Base-by-base conservation (phyloP, 2,329 filamentous ascomycete genomes). In the Fusarium humuli region DNA sequence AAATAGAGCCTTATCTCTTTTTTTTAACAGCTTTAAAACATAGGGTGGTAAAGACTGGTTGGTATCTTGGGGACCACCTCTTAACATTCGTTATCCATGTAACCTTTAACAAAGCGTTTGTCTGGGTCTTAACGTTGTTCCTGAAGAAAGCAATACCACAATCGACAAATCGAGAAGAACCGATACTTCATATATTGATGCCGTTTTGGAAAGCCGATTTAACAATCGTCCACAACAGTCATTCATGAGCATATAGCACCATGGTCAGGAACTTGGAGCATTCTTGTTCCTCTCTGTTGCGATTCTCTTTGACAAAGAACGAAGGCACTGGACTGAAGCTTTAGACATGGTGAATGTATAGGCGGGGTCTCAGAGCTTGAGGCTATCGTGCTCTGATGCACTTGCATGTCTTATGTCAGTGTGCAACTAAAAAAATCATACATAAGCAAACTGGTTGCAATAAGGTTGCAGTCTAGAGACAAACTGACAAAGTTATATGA, bases 51-150 rank as follows among this genome's bases (percentile, higher is more conserved):
- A 37, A 37, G 16, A 37, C 34, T 37, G 34, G 34, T n/a, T 37
- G 18, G 34, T 18, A 37, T 37, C 10, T 37, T 11, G 10, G 6
- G 18, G 10, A 11, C 6, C 34, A n/a, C 11, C 18, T 37, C 34
- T 37, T 37, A n/a, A 37, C 18, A 37, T n/a, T 10, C 6, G 18
- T 37, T 37, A 11, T 37, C 34, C 6, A 37, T 37, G 18, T 18
- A 37, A n/a, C 34, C 34, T n/a, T 37, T 12, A n/a, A 50, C 34
- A 70, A 60, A 56, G 62, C 49, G 53, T 56, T 46, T 41, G 45
- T 56, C 42, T 41, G 41, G 45, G 42, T 59, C 27, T 56, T 42
- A 29, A 22, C 12, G 29, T 40, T 29, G 37, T 32, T 48, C 11
- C n/a, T 52, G 48, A 40, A 22, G 22, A 16, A 16, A 40, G 48